phyloP scores from a whole-genome alignment of 163 green algal species.

The Chlamydomonas reinhardtii region DNA sequence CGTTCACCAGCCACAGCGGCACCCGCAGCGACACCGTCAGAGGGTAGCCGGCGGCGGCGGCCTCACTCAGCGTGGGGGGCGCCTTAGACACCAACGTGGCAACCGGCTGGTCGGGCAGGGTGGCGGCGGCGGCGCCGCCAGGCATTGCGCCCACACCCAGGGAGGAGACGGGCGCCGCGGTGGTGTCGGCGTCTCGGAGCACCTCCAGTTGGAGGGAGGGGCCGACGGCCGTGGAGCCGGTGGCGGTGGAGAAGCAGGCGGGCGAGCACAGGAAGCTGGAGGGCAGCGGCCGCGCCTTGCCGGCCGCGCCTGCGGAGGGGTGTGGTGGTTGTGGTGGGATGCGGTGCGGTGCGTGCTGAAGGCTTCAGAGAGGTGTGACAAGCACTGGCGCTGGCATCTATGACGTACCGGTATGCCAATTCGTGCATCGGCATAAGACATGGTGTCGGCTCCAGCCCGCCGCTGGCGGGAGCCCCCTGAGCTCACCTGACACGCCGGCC shows the following conservation, averaged over 20 bases:
- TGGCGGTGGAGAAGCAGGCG: slow-evolving; percentile 54
- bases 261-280: slow-evolving; percentile 4
- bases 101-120: neutral
- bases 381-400: no score
- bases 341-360: no score
- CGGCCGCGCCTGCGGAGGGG: neutral
- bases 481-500: slow-evolving; percentile 49
- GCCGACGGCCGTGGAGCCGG: neutral
- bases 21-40: slow-evolving; percentile 74
- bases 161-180: slow-evolving; percentile 7
- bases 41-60: slow-evolving; percentile 72
- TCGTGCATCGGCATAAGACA: no score
- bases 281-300: neutral
- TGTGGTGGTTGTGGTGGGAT: no score
- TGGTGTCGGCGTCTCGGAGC: slow-evolving; percentile 13
- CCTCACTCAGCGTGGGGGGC: slow-evolving; percentile 62
- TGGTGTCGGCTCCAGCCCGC: no score
- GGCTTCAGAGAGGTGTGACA: no score
- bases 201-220: slow-evolving; percentile 56
- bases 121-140: no score
- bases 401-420: no score
- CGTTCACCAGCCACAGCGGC: slow-evolving; percentile 88
- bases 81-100: neutral
- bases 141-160: neutral
- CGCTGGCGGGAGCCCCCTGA: no score